These are phyloP conservation scores for Dianthus caryophyllus DNA, from an alignment of 148 eudicot genomes.

Conservation along the genomic window DNA sequence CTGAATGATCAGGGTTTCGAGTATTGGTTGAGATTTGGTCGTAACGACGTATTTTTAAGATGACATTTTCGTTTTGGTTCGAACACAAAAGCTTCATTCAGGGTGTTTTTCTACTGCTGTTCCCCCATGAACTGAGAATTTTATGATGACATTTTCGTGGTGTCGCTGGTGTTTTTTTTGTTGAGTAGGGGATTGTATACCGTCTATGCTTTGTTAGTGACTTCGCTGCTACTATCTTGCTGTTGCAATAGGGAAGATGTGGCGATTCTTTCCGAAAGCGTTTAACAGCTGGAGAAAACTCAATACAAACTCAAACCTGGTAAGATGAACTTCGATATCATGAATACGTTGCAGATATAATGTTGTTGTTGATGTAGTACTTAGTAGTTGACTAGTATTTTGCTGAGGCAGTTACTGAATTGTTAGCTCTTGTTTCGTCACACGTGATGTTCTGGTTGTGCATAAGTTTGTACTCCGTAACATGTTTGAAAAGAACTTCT, in stretches of 20 bases:
- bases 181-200: not conserved
- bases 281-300: constrained; percentile 16
- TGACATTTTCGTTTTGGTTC: too few species aligned
- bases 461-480: not conserved
- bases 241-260: constrained; percentile 25
- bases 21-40: too few species aligned
- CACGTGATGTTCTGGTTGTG: not conserved
- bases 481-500: not conserved
- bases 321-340: constrained; percentile 7
- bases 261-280: constrained; percentile 28
- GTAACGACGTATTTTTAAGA: too few species aligned
- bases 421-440: not conserved
- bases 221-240: constrained; percentile 4
- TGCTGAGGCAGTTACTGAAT: not conserved
- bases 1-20: too few species aligned
- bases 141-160: too few species aligned
- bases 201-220: constrained; percentile 8
- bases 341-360: not conserved
- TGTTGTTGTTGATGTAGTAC: not conserved
- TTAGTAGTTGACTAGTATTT: too few species aligned
- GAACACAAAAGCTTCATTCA: too few species aligned
- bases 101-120: too few species aligned
- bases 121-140: too few species aligned
- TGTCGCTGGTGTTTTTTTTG: not conserved
- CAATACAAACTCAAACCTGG: constrained; percentile 15